Evolutionary conservation across 345 rosid genomes (phyloP).

Genomic region (Eucalyptus pumila): DNA sequence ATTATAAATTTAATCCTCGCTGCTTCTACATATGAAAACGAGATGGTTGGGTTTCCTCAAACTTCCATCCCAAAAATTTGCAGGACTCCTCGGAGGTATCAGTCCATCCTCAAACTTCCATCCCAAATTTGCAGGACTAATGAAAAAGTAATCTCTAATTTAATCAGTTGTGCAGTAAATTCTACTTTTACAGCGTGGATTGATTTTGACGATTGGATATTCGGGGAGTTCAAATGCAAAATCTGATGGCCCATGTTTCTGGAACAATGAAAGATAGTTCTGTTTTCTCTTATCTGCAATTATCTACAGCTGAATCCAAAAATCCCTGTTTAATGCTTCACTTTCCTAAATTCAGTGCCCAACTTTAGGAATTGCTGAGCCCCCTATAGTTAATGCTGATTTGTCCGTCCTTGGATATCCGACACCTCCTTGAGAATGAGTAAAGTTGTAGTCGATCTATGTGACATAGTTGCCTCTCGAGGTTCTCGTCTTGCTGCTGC

Average conservation of each 20-base stretch:
- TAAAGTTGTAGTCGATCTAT: slow-evolving; percentile 14
- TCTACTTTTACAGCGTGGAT: not conserved
- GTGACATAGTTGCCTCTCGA: slow-evolving; percentile 21
- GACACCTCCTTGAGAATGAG: slow-evolving; percentile 16
- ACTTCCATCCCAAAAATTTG: not conserved
- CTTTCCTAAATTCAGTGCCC: not conserved
- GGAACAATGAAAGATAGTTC: not conserved
- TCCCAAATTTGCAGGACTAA: slow-evolving; percentile 12
- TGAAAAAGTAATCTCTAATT: not conserved
- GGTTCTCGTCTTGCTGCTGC: slow-evolving; percentile 34
- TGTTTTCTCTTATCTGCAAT: not conserved
- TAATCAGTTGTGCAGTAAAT: not conserved
- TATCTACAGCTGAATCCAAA: not conserved
- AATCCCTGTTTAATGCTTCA: not conserved
- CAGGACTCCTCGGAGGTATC: slow-evolving; percentile 57
- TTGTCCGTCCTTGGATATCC: slow-evolving; percentile 2
- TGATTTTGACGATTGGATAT: not conserved
- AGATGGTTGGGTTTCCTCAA: not conserved
- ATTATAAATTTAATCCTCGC: not conserved
- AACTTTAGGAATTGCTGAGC: not conserved
- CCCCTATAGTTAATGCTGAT: not conserved
- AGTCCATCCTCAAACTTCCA: not conserved
- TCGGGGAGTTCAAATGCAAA: not conserved
- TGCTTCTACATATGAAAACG: not conserved
- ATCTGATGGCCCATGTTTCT: not conserved